Percentiles rank a stretch among this genome's conserved stretches.
Conservation (phyloP, 306 rosid species). For the Cucurbita moschata region DNA sequence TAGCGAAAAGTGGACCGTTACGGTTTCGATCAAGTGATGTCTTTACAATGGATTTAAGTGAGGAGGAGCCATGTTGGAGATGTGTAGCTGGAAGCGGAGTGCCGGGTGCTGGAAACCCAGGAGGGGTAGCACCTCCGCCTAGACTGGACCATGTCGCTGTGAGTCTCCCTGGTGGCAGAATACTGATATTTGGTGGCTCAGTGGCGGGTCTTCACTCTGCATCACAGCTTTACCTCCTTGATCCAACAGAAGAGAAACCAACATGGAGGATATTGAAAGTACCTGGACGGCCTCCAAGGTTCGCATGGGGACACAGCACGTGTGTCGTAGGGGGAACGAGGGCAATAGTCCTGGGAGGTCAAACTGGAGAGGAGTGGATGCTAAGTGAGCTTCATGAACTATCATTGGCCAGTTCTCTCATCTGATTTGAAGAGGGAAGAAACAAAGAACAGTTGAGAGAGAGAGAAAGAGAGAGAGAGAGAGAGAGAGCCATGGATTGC, state of each 20-base stretch:
- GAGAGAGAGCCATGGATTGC: slow-evolving; percentile 16
- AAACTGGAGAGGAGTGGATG: slow-evolving; percentile 99
- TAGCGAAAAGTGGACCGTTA: slow-evolving; percentile 97
- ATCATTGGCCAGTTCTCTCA: slow-evolving; percentile 66
- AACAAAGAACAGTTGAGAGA: too few species aligned
- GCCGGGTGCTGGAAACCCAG: slow-evolving; percentile 98
- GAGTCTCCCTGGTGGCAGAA: slow-evolving; percentile 96
- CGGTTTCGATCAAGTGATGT: slow-evolving; percentile 94
- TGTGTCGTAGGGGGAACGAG: slow-evolving; percentile 98
- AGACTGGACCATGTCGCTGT: slow-evolving; percentile 98
- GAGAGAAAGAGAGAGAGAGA: too few species aligned
- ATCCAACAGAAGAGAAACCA: slow-evolving; percentile 94
- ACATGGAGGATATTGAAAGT: slow-evolving; percentile 94
- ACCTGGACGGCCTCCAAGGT: slow-evolving; percentile 88
- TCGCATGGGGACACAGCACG: slow-evolving; percentile 99
- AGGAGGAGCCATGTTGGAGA: slow-evolving; percentile 98
- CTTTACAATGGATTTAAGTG: slow-evolving; percentile 89
- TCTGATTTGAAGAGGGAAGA: slow-evolving; percentile 21
- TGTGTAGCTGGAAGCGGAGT: slow-evolving; percentile 91
- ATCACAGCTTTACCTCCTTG: slow-evolving; percentile 87
- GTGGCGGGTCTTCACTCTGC: slow-evolving; percentile 99
- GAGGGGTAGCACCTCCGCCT: slow-evolving; percentile 96
- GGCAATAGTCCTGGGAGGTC: slow-evolving; percentile 95
- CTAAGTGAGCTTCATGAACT: slow-evolving; percentile 94
- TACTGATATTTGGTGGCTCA: slow-evolving; percentile 92